Evolutionary conservation across 2,329 filamentous ascomycete species (phyloP).

Genomic region (Botryotinia calthae): DNA sequence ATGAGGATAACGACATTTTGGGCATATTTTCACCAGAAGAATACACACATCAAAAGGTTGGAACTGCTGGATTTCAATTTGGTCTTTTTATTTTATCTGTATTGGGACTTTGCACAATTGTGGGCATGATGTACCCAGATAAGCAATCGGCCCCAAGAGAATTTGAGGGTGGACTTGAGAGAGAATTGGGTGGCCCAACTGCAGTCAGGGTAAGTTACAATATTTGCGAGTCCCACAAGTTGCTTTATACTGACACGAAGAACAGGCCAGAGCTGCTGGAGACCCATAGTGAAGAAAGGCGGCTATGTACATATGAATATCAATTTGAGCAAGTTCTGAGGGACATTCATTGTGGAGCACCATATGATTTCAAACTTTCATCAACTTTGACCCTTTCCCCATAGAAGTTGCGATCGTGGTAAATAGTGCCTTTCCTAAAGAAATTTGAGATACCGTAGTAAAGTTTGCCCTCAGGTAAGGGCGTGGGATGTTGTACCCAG

Average conservation of each 20-base stretch:
- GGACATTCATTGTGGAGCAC: background rate
- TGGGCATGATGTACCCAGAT: conserved; percentile 71
- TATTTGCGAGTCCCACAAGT: background rate
- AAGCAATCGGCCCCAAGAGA: conserved; percentile 65
- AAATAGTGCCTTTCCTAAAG: background rate
- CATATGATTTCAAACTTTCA: background rate
- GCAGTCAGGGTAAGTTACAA: conserved; percentile 59
- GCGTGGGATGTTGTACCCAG: background rate
- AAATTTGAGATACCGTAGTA: background rate
- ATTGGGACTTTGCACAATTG: conserved; percentile 62
- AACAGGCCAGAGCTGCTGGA: conserved; percentile 53
- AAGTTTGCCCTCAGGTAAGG: background rate
- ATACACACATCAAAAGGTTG: conserved; percentile 77
- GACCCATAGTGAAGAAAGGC: conserved; percentile 43
- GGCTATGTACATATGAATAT: conserved; percentile 38
- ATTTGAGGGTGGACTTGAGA: conserved; percentile 70
- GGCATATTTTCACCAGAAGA: conserved; percentile 86
- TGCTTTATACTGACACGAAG: background rate
- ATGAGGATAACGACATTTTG: conserved; percentile 93
- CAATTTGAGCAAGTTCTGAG: conserved; percentile 17
- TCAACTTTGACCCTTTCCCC: background rate
- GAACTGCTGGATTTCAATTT: conserved; percentile 67
- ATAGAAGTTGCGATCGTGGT: background rate
- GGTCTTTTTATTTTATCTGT: conserved; percentile 64
- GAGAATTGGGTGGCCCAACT: conserved; percentile 69